phyloP scores from a whole-genome alignment of 257 asterid species.

The Solanum chilense region DNA sequence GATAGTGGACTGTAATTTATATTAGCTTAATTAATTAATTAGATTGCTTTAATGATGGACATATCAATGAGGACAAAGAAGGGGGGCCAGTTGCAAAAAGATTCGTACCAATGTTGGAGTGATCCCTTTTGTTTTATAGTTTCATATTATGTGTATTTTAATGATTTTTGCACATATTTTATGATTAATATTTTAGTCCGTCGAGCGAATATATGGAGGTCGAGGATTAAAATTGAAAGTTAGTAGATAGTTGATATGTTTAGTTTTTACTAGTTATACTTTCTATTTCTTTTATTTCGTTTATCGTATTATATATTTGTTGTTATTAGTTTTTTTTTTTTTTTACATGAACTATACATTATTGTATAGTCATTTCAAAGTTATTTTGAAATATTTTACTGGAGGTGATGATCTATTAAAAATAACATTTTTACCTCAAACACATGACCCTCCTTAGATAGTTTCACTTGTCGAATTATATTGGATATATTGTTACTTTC shows the following conservation, averaged over 20 bases:
- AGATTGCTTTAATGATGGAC: not conserved
- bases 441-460: not conserved
- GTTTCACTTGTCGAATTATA: not conserved
- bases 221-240: not conserved
- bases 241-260: not conserved
- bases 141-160: not conserved
- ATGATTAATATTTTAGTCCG: not conserved
- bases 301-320: not conserved
- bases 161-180: not conserved
- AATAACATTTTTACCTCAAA: not conserved
- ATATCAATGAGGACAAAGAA: not conserved
- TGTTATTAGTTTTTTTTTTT: not conserved
- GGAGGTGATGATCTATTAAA: not conserved
- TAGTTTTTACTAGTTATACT: not conserved
- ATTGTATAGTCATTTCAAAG: not conserved
- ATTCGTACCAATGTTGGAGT: not conserved
- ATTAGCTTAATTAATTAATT: not conserved
- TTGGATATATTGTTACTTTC: not conserved
- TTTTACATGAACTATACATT: not conserved
- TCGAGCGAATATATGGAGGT: not conserved
- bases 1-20: not conserved
- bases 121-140: not conserved
- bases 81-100: not conserved
- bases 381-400: not conserved
- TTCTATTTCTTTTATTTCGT: fast-evolving